Conservation (phyloP, 2,329 filamentous ascomycete species). For the Zopfia rhizophila region DNA sequence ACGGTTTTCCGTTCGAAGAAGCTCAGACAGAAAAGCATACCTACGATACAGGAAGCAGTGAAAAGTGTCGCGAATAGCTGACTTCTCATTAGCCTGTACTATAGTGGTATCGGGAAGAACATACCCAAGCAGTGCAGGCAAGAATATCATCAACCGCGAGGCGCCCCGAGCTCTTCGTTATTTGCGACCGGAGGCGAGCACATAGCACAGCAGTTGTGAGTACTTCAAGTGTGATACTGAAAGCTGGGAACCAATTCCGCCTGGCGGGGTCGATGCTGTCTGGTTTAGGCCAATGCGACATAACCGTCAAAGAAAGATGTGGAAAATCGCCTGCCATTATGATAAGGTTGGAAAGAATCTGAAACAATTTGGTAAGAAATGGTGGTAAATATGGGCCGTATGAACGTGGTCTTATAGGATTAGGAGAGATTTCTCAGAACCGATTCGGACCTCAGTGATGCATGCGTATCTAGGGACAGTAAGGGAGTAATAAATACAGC, state of each 20-base stretch:
- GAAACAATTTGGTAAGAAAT: not conserved
- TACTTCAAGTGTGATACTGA: slow-evolving; percentile 34
- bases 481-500: slow-evolving; percentile 2
- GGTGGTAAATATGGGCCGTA: slow-evolving; percentile 1
- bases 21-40: slow-evolving; percentile 14
- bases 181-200: slow-evolving; percentile 39
- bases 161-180: slow-evolving; percentile 33
- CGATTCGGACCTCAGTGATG: slow-evolving; percentile 7
- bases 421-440: not conserved
- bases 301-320: slow-evolving; percentile 26
- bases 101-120: not conserved
- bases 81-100: not conserved
- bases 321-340: slow-evolving; percentile 29
- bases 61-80: slow-evolving; percentile 27
- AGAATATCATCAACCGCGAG: slow-evolving; percentile 46
- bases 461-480: not conserved
- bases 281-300: slow-evolving; percentile 43
- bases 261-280: slow-evolving; percentile 40
- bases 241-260: slow-evolving; percentile 44
- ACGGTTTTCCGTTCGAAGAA: not conserved
- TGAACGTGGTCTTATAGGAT: slow-evolving; percentile 10
- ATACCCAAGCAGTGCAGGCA: slow-evolving; percentile 23
- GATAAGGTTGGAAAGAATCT: slow-evolving; percentile 2
- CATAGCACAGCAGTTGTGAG: slow-evolving; percentile 35
- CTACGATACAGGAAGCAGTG: slow-evolving; percentile 16